Base-by-base conservation (phyloP, 768 basidiomycete species). In the Exidia glandulosa region DNA sequence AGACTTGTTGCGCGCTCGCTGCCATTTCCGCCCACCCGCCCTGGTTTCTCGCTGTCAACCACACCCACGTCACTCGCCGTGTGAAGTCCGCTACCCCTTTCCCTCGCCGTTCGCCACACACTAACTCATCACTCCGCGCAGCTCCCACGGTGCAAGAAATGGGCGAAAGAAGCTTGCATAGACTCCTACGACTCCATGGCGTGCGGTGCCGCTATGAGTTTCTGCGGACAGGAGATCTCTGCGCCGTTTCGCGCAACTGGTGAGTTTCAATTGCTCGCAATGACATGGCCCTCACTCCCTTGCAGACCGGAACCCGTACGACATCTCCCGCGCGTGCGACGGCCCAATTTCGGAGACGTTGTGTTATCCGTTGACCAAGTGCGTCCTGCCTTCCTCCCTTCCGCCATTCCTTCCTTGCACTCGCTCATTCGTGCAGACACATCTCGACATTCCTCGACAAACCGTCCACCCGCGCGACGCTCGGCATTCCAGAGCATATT, bases 391-490 rank as follows among this genome's bases (percentile, higher is more conserved):
- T 10, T 37, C n/a, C n/a, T n/a, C 12, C 23, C 9, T 19, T 32
- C 5, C 45, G 32, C 9, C 29, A 50, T 62, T 29, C 59, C 57
- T 16, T 12, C 58, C 25, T 13, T n/a, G 32, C 16, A 55, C 56
- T 57, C 25, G 13, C 34, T 50, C 25, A 6, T 30, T 2, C 57
- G 9, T 30, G 5, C 63, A 87, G 86, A 57, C 66, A 76, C 62
- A 85, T 92, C 62, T 62, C 69, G 0, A 70, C 73, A 2, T 94
- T 83, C 71, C 85, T 93, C 58, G 77, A 84, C 67, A 76, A 76
- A 33, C 78, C 81, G 1, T 72, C 76, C 7, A 75, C 83, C 32
- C 83, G 84, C 16, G 62, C 67, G 0, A 69, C 71, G 2, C 77
- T 93, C 3, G 90, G 90, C 41, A 86, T 90, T 13, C 82, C 84